These are phyloP conservation scores for Kwoniella dendrophila DNA, from an alignment of 768 basidiomycete genomes.

Conservation along the genomic window DNA sequence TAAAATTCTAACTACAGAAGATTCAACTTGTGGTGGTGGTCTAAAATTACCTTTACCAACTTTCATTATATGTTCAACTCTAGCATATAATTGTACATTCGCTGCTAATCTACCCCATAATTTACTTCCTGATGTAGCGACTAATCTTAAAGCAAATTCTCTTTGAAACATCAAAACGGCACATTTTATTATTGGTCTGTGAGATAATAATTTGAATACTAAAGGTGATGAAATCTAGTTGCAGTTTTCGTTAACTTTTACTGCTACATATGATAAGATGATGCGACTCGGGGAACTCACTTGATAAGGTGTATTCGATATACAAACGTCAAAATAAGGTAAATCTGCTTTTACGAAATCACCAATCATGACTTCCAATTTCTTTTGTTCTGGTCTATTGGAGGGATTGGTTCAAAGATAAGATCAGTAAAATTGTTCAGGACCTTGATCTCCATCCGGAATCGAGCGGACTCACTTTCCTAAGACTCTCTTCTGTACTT, in stretches of 20 bases:
- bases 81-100: constrained; percentile 96
- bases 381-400: constrained; percentile 85
- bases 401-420: too few relatives aligned
- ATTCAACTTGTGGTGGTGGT: constrained; percentile 92
- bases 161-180: constrained; percentile 99
- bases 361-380: constrained; percentile 91
- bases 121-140: constrained; percentile 77
- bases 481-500: constrained; percentile 93
- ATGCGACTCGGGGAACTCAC: constrained; percentile 43
- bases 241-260: not conserved
- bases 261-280: not conserved
- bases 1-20: constrained; percentile 83
- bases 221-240: constrained; percentile 86
- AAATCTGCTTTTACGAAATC: constrained; percentile 98
- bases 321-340: constrained; percentile 98
- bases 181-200: constrained; percentile 88
- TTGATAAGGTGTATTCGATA: constrained; percentile 98
- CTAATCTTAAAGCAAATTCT: constrained; percentile 91
- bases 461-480: constrained; percentile 74
- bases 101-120: constrained; percentile 94
- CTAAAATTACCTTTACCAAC: constrained; percentile 97
- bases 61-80: constrained; percentile 93
- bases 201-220: constrained; percentile 93
- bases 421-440: not conserved
- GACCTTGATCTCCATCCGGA: too few relatives aligned